Evolutionary conservation across 176 grass and related monocot genomes (phyloP).

Genomic region (Rhynchospora breviuscula): DNA sequence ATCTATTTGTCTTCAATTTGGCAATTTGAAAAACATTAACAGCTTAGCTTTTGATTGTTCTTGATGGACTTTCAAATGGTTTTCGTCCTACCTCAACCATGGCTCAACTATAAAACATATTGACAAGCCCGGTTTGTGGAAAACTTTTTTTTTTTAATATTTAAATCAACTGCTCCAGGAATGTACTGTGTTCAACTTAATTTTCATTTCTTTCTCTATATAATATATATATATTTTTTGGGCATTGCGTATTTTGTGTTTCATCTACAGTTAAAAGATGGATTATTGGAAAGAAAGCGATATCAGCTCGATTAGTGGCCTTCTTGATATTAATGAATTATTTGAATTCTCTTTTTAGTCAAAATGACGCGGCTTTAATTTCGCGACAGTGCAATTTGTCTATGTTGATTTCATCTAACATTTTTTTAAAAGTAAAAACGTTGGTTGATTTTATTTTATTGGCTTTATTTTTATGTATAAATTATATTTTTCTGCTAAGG

Average conservation of each 20-base stretch:
- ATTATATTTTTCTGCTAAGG: neutral
- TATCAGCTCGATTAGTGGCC: neutral
- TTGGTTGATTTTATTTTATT: neutral
- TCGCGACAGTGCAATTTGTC: neutral
- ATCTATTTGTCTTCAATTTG: no score
- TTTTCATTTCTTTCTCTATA: neutral
- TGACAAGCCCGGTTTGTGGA: neutral
- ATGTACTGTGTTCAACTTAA: neutral
- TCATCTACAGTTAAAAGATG: neutral
- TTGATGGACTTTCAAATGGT: no score
- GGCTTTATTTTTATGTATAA: constrained; percentile 1
- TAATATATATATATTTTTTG: neutral
- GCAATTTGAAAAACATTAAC: no score
- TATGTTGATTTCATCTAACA: neutral
- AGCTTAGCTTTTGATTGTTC: no score
- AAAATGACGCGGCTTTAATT: constrained; percentile 11
- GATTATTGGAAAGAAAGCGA: neutral
- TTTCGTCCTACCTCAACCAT: no score
- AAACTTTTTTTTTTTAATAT: neutral
- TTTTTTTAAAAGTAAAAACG: neutral
- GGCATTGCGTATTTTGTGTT: neutral
- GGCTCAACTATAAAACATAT: no score
- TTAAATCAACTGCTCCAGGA: neutral
- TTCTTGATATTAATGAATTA: neutral
- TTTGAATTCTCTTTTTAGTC: constrained; percentile 1